Conservation (phyloP, 2,329 filamentous ascomycete genomes). For the Neonectria faginata region DNA sequence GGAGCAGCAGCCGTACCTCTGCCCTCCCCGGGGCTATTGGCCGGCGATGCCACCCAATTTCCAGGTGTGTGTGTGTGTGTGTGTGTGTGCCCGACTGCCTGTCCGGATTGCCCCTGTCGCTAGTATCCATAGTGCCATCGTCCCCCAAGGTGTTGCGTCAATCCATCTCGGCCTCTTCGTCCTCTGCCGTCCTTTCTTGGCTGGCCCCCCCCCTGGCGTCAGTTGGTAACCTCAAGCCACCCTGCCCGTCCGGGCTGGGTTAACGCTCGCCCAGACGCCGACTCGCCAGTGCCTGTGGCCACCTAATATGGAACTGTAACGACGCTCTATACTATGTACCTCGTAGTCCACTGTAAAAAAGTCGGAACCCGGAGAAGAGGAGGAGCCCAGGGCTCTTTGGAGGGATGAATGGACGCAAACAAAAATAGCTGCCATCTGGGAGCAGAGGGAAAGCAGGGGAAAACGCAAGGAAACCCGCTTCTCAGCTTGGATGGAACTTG, state of each 20-base stretch:
- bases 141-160: neutral
- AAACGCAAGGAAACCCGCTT: conserved; percentile 24
- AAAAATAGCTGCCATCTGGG: conserved; percentile 31
- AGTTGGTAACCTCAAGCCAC: conserved; percentile 13
- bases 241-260: conserved; percentile 33
- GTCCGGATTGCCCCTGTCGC: conserved; percentile 20
- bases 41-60: conserved; percentile 29
- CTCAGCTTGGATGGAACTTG: conserved; percentile 2
- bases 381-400: no score
- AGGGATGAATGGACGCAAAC: conserved; percentile 21
- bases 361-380: conserved; percentile 8
- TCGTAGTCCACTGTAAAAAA: conserved; percentile 1
- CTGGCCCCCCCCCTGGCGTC: conserved; percentile 11
- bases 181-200: conserved; percentile 4
- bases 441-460: neutral
- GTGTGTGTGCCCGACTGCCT: conserved; percentile 12
- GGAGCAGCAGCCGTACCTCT: neutral
- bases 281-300: conserved; percentile 16
- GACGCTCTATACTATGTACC: conserved; percentile 9
- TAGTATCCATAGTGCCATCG: conserved; percentile 20
- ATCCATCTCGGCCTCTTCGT: conserved; percentile 10
- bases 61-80: conserved; percentile 6
- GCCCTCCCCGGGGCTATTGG: conserved; percentile 15
- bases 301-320: conserved; percentile 19
- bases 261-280: conserved; percentile 28